A percentile compares a stretch with the other conserved stretches of the same genome.
phyloP scores from a whole-genome alignment of 257 asterid species.

The Schizonepeta tenuifolia region DNA sequence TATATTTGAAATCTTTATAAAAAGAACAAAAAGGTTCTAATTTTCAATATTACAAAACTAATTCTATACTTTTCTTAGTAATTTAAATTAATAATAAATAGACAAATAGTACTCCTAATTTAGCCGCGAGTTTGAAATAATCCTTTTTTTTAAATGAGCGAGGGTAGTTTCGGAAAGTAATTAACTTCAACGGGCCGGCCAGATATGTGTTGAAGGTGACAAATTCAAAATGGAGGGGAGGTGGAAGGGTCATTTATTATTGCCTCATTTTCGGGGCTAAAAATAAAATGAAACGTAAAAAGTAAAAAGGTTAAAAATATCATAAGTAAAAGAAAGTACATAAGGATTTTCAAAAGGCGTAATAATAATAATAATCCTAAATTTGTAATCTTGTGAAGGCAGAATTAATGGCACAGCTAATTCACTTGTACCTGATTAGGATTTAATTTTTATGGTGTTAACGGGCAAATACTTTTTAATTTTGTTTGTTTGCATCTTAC shows the following conservation, averaged over 20 bases:
- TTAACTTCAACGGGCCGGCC: slow-evolving; percentile 39
- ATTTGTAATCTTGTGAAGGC: slow-evolving; percentile 35
- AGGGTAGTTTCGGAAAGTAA: slow-evolving; percentile 31
- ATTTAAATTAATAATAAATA: neutral
- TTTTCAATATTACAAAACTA: neutral
- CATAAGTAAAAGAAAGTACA: neutral
- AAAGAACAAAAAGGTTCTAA: neutral
- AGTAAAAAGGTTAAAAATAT: neutral
- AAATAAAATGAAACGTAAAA: slow-evolving; percentile 10
- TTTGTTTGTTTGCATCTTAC: slow-evolving; percentile 14
- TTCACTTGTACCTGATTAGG: slow-evolving; percentile 9
- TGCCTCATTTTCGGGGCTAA: slow-evolving; percentile 24
- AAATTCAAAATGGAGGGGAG: slow-evolving; percentile 29
- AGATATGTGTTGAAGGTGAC: slow-evolving; percentile 14
- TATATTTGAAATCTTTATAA: no score
- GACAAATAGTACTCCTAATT: neutral
- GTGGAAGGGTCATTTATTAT: slow-evolving; percentile 18
- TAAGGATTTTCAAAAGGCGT: neutral
- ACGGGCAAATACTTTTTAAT: slow-evolving; percentile 34
- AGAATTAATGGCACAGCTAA: slow-evolving; percentile 38
- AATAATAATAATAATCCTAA: slow-evolving; percentile 4
- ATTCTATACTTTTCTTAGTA: neutral
- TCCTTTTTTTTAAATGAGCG: neutral
- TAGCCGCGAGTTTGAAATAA: neutral
- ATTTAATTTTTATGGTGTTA: slow-evolving; percentile 10